Conservation (phyloP, 768 basidiomycete species). For the Russula olivacea region DNA sequence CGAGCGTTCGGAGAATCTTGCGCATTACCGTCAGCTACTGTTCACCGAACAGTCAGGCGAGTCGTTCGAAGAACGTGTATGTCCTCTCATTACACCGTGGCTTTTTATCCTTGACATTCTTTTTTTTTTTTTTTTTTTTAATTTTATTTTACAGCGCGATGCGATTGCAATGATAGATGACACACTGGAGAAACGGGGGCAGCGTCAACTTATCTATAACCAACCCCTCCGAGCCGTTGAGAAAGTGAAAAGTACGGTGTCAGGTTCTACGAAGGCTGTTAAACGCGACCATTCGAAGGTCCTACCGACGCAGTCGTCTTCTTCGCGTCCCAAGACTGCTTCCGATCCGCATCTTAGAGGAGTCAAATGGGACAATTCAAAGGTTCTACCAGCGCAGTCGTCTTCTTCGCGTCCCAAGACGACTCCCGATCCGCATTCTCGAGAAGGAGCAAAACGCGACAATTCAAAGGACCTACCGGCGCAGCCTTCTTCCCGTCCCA, state of each 20-base stretch:
- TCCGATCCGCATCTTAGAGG: background rate
- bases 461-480: background rate
- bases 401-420: background rate
- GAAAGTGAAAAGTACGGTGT: constrained; percentile 21
- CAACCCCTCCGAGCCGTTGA: constrained; percentile 58
- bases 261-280: constrained; percentile 8
- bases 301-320: background rate
- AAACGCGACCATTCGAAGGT: background rate
- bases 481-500: background rate
- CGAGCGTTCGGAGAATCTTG: constrained; percentile 55
- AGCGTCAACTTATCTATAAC: constrained; percentile 49
- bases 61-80: constrained; percentile 57
- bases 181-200: constrained; percentile 50
- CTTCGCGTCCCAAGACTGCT: background rate
- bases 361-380: background rate
- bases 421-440: background rate
- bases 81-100: constrained; percentile 22
- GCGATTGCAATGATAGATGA: constrained; percentile 70
- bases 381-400: background rate
- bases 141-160: constrained; percentile 48
- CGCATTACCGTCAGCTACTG: constrained; percentile 63
- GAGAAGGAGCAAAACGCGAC: background rate
- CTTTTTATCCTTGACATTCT: constrained; percentile 12
- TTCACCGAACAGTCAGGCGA: constrained; percentile 61
- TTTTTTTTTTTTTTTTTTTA: constrained; percentile 9